Evolutionary conservation across 2,329 filamentous ascomycete genomes (phyloP), one percentile per base, ranked within the genome.

Genomic region (Gliomastix tumulicola): DNA sequence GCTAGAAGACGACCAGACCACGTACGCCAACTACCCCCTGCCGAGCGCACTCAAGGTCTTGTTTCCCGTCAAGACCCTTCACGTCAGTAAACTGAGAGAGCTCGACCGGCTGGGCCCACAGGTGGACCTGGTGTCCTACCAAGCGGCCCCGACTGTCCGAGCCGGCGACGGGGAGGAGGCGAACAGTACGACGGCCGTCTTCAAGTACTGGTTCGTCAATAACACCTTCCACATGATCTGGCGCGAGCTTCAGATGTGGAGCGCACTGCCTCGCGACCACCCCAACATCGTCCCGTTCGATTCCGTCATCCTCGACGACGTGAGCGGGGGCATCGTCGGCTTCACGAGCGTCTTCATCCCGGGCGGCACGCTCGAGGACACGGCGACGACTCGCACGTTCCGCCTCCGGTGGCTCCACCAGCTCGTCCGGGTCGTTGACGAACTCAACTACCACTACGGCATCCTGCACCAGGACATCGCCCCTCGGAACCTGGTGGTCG

Each of bases 401-500:
- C 58, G 55, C 48, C 41, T 62, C 7, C 41, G 55, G 37, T 60
- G 55, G 51, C 44, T 62, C 9, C 38, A 50, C 18, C 59, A 65
- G 39, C 51, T 65, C 7, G 54, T 48, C 6, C 12, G 48, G 3
- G 49, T 59, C 6, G 48, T 64, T 8, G 60, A 66, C 36, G 50
- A 56, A 22, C 44, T 66, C 20, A 64, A 65, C 36, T 44, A 64
- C 12, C 37, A 50, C 21, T 42, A 55, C 22, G 59, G 62, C 22
- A 53, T 65, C 28, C 43, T 49, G 27, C 62, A 66, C 42, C 53
- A 61, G 39, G 62, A 64, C 37, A 49, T 66, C 34, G 51, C 54
- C 6, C 43, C 56, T 4, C 51, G 57, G 21, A 66, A 66, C 38
- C 47, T 65, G 6, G 32, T 65, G 1, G 40, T 65, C 34, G 46